A percentile compares a stretch with the other conserved stretches of the same genome.
These are phyloP conservation scores for Chrysoporthe deuterocubensis DNA, from an alignment of 2,329 filamentous ascomycete species.

Conservation along the genomic window DNA sequence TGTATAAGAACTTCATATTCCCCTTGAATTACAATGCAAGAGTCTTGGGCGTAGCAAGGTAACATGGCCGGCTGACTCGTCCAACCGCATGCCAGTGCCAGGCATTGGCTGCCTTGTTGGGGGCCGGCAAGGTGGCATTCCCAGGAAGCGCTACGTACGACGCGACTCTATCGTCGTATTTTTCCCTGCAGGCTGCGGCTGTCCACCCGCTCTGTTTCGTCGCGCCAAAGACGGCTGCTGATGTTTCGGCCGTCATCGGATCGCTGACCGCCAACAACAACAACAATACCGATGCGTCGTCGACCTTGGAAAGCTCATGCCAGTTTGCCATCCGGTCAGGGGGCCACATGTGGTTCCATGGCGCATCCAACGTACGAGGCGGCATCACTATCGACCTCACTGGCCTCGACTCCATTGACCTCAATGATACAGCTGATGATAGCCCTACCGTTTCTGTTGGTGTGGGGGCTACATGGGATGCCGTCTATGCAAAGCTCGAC, in stretches of 20 bases:
- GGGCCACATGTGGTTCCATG: constrained; percentile 16
- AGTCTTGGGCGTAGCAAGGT: too few species aligned
- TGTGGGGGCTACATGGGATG: constrained; percentile 20
- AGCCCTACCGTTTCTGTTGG: constrained; percentile 16
- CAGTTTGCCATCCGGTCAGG: constrained; percentile 17
- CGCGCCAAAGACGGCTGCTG: not conserved
- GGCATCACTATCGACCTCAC: constrained; percentile 19
- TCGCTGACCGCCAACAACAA: not conserved
- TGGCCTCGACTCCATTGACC: constrained; percentile 1
- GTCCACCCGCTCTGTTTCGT: constrained; percentile 10
- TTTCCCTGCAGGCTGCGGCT: not conserved
- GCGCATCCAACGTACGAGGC: constrained; percentile 5
- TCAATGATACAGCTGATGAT: not conserved
- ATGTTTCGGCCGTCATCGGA: not conserved
- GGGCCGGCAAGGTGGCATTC: not conserved
- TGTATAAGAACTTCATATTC: too few species aligned
- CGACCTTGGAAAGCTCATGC: not conserved
- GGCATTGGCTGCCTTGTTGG: not conserved
- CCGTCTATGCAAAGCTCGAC: constrained; percentile 29
- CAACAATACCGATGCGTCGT: not conserved
- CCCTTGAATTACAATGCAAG: too few species aligned
- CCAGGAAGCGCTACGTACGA: constrained; percentile 6
- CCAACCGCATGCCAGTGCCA: not conserved
- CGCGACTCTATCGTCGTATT: not conserved
- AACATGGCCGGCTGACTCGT: too few species aligned